Conservation (phyloP, 1,139 yeast species). For the Pichiaceae sp. region DNA sequence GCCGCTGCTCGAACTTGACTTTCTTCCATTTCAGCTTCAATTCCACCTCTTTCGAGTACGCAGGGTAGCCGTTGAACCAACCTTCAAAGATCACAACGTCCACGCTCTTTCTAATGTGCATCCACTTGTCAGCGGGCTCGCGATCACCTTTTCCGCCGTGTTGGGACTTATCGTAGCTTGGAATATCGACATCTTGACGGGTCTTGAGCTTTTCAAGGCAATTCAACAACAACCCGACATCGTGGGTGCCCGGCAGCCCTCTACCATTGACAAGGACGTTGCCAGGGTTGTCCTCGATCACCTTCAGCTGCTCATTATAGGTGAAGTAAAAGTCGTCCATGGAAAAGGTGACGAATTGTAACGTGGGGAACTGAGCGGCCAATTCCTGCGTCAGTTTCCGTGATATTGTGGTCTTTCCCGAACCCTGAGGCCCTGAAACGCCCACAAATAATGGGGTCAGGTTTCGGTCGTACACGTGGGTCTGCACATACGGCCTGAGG, state of each 20-base stretch:
- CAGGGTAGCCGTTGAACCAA: slow-evolving; percentile 80
- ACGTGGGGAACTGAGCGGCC: slow-evolving; percentile 27
- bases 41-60: slow-evolving; percentile 29
- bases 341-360: slow-evolving; percentile 51
- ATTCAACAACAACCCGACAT: slow-evolving; percentile 34
- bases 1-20: slow-evolving; percentile 8
- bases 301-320: slow-evolving; percentile 42
- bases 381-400: slow-evolving; percentile 32
- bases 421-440: slow-evolving; percentile 86
- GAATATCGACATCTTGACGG: slow-evolving; percentile 35
- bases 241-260: slow-evolving; percentile 95
- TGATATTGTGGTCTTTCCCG: slow-evolving; percentile 76
- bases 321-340: slow-evolving; percentile 83
- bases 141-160: slow-evolving; percentile 77
- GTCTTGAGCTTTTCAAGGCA: slow-evolving; percentile 22
- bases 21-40: slow-evolving; percentile 15
- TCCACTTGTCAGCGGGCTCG: slow-evolving; percentile 31
- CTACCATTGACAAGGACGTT: slow-evolving; percentile 65
- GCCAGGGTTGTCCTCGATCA: slow-evolving; percentile 31
- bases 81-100: slow-evolving; percentile 82
- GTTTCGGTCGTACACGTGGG: not conserved
- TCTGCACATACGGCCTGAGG: slow-evolving; percentile 9
- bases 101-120: slow-evolving; percentile 25
- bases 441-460: slow-evolving; percentile 39
- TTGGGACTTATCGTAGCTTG: slow-evolving; percentile 74